Base-by-base conservation (phyloP, 108 stramenopile genomes). In the Skeletonema marinoi region DNA sequence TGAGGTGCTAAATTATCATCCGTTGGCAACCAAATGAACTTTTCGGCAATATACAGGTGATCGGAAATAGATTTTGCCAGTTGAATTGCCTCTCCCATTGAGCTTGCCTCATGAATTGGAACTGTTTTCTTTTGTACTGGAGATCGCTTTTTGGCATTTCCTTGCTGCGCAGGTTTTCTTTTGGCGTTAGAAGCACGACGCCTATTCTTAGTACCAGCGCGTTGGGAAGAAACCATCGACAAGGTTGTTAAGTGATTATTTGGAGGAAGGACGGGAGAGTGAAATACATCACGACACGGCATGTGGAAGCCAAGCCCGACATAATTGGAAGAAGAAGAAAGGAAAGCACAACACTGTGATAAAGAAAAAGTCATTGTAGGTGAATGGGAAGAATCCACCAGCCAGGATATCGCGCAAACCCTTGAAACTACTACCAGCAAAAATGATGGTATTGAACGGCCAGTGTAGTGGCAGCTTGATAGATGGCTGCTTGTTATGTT, bases 11-110 rank as follows among this genome's bases (percentile, higher is more conserved):
- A 85, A 60, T 81, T 58, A 33, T 74, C 71, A 65, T 91, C 90
- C 7, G 82, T 73, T 3, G 90, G 90, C 9, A 91, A 74, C 90
- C 90, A 91, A n/a, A 81, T 69, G 48, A 81, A 81, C 64, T 70
- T 74, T 35, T 74, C 73, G 29, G 71, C 73, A 48, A 74, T 74
- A 3, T 48, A 65, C 6, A 81, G 35, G 60, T 74, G 60, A 36
- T 81, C 80, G 29, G 31, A 17, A 25, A 81, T 65, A 38, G 73
- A 65, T 36, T 36, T 16, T 7, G 80, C 80, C 7, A 33, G n/a
- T 74, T 74, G 73, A n/a, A 81, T 81, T 74, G 80, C 80, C 69
- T 81, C 80, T 59, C 80, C 80, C 41, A 81, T 46, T 73, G 73
- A 64, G 41, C 48, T 73, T 61, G 60, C 38, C 63, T 63, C 39